Conservation (phyloP, 495 filamentous ascomycete genomes). For the Hypoxylon subgilvum region DNA sequence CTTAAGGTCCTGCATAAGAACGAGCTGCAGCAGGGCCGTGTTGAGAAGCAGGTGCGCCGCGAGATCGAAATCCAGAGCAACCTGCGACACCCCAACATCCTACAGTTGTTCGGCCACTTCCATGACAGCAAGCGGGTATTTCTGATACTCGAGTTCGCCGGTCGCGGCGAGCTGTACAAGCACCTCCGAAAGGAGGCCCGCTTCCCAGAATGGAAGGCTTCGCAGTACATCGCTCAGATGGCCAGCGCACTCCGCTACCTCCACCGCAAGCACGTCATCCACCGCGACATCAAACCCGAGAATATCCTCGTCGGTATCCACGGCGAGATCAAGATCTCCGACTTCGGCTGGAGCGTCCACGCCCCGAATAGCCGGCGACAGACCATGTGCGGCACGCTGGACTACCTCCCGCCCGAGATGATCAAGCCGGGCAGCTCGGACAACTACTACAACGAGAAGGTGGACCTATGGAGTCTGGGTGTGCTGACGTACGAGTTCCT, state of each 20-base stretch:
- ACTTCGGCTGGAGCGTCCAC: constrained; percentile 98
- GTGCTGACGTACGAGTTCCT: constrained; percentile 97
- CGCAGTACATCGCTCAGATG: constrained; percentile 99
- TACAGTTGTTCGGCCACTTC: constrained; percentile 93
- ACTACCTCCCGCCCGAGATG: constrained; percentile 99
- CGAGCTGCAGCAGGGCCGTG: constrained; percentile 83
- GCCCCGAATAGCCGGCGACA: constrained; percentile 92
- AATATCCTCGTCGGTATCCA: constrained; percentile 98
- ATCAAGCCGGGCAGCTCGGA: constrained; percentile 77
- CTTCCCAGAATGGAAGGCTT: constrained; percentile 95
- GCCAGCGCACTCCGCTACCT: constrained; percentile 88
- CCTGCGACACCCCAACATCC: constrained; percentile 92
- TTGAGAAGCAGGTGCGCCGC: constrained; percentile 95
- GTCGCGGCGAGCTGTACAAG: constrained; percentile 96
- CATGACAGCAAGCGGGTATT: constrained; percentile 97
- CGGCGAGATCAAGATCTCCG: constrained; percentile 97
- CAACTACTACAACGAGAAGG: constrained; percentile 91
- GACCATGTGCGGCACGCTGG: constrained; percentile 96
- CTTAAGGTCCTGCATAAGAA: constrained; percentile 96
- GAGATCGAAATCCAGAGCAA: constrained; percentile 99
- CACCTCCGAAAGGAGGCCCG: constrained; percentile 84
- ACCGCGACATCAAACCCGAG: constrained; percentile 98
- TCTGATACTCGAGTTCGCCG: constrained; percentile 93
- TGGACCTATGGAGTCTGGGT: constrained; percentile 94
- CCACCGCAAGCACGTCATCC: constrained; percentile 98